Base-by-base conservation (phyloP, 805 yeast genomes). In the Lipomyces sp. region DNA sequence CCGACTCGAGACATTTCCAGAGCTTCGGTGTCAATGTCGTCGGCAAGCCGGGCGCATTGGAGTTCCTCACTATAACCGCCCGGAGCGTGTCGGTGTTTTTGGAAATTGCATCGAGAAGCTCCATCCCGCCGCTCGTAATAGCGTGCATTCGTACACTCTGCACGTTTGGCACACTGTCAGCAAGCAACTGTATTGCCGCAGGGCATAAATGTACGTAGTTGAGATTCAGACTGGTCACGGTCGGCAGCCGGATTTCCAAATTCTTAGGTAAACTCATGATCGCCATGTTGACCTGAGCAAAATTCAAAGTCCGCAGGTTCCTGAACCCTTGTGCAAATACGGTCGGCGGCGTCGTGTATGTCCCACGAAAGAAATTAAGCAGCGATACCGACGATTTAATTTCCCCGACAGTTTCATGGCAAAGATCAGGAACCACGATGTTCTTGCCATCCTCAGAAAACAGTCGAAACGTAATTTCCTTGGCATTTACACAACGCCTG, bases 291-390 rank as follows among this genome's bases (percentile, higher is more conserved):
- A 51, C 42, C 29, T 43, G 55, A 2, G 44, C 39, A 23, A 51
- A 33, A 16, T 51, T 47, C 10, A 47, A 37, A 7, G 32, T 24
- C n/a, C 26, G 18, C 14, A 46, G 38, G 21, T 51, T 46, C 8
- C 35, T 40, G 33, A 46, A 51, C 2, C 55, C 49, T 37, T 44
- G 51, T 14, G 55, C 55, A 41, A 51, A 51, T 18, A 37, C 7
- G 5, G 47, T 43, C 37, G 47, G 42, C 18, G 55, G 51, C 47
- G 26, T 42, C n/a, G 53, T 49, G 26, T 51, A 46, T 14, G 18
- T 19, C 22, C 33, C 51, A 19, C 38, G 47, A 11, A 46, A 18
- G n/a, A 45, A 51, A 26, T 51, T 51, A 38, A 49, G 31, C 23
- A 35, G 41, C 19, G 14, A 40, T 18, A 49, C 49, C n/a, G 24